Conservation (phyloP, 768 basidiomycete genomes). For the Leucogyrophana mollusca region DNA sequence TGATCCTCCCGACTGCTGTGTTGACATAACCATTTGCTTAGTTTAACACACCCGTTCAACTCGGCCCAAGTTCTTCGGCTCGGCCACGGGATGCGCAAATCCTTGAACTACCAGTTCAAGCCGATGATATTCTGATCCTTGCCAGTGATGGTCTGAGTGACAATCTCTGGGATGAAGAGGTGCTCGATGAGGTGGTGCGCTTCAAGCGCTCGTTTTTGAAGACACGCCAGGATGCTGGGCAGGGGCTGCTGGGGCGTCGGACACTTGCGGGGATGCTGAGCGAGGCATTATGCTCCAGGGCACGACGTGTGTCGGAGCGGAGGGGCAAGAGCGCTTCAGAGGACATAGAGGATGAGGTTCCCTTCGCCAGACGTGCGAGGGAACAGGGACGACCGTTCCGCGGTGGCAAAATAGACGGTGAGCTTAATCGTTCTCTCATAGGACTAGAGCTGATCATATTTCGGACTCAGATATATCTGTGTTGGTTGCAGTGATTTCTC, state of each 20-base stretch:
- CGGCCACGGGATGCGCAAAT: slow-evolving; percentile 67
- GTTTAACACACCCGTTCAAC: slow-evolving; percentile 68
- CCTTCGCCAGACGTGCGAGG: slow-evolving; percentile 81
- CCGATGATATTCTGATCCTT: slow-evolving; percentile 77
- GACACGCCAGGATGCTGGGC: slow-evolving; percentile 9
- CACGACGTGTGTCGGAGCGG: slow-evolving; percentile 64
- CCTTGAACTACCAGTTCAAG: slow-evolving; percentile 65
- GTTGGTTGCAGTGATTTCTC: slow-evolving; percentile 62
- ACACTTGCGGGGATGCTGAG: slow-evolving; percentile 69
- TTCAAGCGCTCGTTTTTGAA: slow-evolving; percentile 44
- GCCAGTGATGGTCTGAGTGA: slow-evolving; percentile 82
- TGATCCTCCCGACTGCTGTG: background rate
- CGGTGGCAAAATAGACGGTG: slow-evolving; percentile 87
- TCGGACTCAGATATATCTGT: slow-evolving; percentile 58
- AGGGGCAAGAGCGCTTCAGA: slow-evolving; percentile 21
- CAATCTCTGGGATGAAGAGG: slow-evolving; percentile 87
- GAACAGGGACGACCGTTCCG: slow-evolving; percentile 70
- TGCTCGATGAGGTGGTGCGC: slow-evolving; percentile 74
- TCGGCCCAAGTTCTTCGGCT: slow-evolving; percentile 60
- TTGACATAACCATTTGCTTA: slow-evolving; percentile 27
- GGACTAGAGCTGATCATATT: background rate
- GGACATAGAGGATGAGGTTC: slow-evolving; percentile 53
- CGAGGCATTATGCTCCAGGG: slow-evolving; percentile 80
- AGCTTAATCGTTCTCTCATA: slow-evolving; percentile 14
- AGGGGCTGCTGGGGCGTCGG: slow-evolving; percentile 40